Base-by-base conservation (phyloP, 2,329 filamentous ascomycete species). In the Aspergillus pseudoviridinutans region DNA sequence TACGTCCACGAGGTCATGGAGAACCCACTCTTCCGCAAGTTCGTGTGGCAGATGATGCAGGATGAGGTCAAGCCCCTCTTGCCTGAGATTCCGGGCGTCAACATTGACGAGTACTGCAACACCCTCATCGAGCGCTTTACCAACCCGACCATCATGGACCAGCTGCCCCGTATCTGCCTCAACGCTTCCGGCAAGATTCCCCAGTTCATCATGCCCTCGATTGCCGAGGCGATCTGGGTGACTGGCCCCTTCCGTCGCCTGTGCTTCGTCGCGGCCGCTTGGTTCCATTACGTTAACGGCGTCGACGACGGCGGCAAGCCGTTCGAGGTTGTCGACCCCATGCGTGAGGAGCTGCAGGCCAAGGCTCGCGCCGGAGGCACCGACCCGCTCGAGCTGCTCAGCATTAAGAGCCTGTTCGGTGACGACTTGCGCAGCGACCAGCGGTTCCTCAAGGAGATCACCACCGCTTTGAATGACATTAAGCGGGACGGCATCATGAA, bases 101-200 rank as follows among this genome's bases (percentile, higher is more conserved):
- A 80, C 63, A 78, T 83, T 53, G 79, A 83, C 61, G 62, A 79
- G 62, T 83, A 83, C 71, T 81, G 79, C 74, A 70, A 76, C 59
- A 82, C 80, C 0, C 76, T 83, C 49, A 77, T 83, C 59, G 79
- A 81, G 68, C 80, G 80, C 41, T 83, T 83, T 74, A 78, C 79
- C 66, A 83, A 83, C 78, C 80, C 81, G 0, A 82, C 80, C 54
- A 82, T 83, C 65, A 81, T 78, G 79, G 80, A 83, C 58, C 80
- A 82, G 71, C 73, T 83, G 55, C 77, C 79, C 42, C 81, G 80
- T 41, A 71, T 83, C 58, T 79, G 78, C 58, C 76, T 83, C 24
- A 79, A 79, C 66, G 80, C 76, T 24, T 82, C 80, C 5, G 80
- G 80, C 72, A 83, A 83, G 77, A 77, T 83, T 42, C 80, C 80